Percentiles rank a stretch among this genome's conserved stretches.
These are phyloP conservation scores for Rubia tinctorum DNA, from an alignment of 305 asterid genomes.

Conservation along the genomic window DNA sequence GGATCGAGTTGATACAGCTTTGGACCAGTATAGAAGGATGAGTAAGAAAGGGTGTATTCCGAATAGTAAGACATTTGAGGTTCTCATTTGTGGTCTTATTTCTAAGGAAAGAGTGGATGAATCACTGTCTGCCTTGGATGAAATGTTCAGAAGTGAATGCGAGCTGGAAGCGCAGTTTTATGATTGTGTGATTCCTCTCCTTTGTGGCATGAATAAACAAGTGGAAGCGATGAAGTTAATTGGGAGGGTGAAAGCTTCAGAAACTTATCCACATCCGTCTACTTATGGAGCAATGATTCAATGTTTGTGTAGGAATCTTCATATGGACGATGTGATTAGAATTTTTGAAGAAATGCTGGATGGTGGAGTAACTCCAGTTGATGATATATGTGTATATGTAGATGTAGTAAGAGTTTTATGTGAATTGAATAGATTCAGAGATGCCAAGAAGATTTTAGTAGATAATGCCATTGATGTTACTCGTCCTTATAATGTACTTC, in stretches of 20 bases:
- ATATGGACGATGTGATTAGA: slow-evolving; percentile 55
- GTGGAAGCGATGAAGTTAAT: slow-evolving; percentile 48
- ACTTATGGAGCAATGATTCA: slow-evolving; percentile 50
- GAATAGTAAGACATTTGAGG: slow-evolving; percentile 61
- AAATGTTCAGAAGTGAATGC: slow-evolving; percentile 45
- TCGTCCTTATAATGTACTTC: slow-evolving; percentile 53
- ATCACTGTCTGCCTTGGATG: slow-evolving; percentile 49
- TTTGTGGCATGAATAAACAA: slow-evolving; percentile 44
- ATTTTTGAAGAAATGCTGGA: slow-evolving; percentile 54
- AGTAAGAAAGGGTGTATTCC: slow-evolving; percentile 74
- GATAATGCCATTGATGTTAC: slow-evolving; percentile 36
- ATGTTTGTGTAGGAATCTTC: slow-evolving; percentile 53
- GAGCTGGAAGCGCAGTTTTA: slow-evolving; percentile 50
- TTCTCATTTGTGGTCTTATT: slow-evolving; percentile 60
- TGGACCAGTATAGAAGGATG: slow-evolving; percentile 71
- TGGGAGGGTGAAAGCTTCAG: slow-evolving; percentile 53
- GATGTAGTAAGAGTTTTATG: slow-evolving; percentile 53
- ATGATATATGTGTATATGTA: slow-evolving; percentile 32
- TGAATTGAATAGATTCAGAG: slow-evolving; percentile 37
- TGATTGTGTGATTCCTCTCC: slow-evolving; percentile 45
- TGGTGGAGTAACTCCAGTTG: slow-evolving; percentile 39
- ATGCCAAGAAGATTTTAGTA: slow-evolving; percentile 48
- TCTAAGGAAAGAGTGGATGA: slow-evolving; percentile 45
- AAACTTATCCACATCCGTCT: slow-evolving; percentile 34
- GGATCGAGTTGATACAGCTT: slow-evolving; percentile 52